A percentile compares a stretch with the other conserved stretches of the same genome.
Evolutionary conservation across 2,329 filamentous ascomycete genomes (phyloP).

Genomic region (Periconia sp.): DNA sequence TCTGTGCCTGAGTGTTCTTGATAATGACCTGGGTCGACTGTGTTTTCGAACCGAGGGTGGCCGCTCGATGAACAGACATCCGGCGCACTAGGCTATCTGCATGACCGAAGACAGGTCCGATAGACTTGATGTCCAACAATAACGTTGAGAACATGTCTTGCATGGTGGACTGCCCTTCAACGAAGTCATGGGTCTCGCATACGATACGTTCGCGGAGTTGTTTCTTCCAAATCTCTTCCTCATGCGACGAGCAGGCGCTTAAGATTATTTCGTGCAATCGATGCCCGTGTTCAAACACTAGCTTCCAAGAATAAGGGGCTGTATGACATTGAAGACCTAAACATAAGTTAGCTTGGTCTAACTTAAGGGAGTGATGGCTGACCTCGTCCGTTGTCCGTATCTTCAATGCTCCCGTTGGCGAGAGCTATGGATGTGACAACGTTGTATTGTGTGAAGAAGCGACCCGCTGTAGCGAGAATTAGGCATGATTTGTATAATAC

Average conservation of each 20-base stretch:
- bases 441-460: conserved; percentile 70
- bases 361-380: conserved; percentile 29
- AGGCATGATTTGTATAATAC: conserved; percentile 83
- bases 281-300: conserved; percentile 79
- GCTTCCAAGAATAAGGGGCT: conserved; percentile 88
- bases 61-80: conserved; percentile 79
- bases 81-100: conserved; percentile 69
- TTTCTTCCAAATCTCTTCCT: conserved; percentile 80
- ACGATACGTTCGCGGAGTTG: conserved; percentile 64
- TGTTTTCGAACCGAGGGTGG: conserved; percentile 72
- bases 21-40: conserved; percentile 79
- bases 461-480: conserved; percentile 73
- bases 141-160: conserved; percentile 67
- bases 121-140: conserved; percentile 71
- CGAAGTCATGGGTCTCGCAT: conserved; percentile 57
- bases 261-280: conserved; percentile 84
- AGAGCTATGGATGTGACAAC: conserved; percentile 77
- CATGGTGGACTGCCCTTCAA: conserved; percentile 55
- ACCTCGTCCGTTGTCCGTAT: conserved; percentile 77
- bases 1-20: conserved; percentile 78
- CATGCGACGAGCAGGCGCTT: conserved; percentile 80
- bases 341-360: not conserved
- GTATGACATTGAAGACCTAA: conserved; percentile 86
- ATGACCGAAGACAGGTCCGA: conserved; percentile 78
- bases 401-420: conserved; percentile 69